Evolutionary conservation across 345 rosid species (phyloP).

Genomic region (Euphorbia lathyris): DNA sequence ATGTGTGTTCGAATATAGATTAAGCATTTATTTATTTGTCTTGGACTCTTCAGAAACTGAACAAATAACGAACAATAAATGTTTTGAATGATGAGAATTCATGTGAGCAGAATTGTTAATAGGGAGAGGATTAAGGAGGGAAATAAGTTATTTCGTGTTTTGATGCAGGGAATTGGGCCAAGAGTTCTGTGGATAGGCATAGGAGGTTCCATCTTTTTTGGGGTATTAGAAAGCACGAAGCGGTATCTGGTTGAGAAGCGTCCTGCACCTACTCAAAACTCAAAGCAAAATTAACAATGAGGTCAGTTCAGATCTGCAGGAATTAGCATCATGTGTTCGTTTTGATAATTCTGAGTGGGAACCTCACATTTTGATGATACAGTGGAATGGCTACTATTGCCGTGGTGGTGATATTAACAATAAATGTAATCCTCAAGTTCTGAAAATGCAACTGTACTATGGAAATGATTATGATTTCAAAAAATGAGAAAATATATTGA

Average conservation of each 20-base stretch:
- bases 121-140: no score
- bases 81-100: background rate
- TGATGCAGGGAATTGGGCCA: constrained; percentile 1
- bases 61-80: no score
- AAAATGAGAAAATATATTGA: no score
- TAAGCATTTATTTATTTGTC: no score
- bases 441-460: background rate
- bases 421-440: background rate
- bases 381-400: no score
- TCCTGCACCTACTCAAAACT: background rate
- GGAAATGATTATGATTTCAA: background rate
- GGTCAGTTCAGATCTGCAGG: background rate
- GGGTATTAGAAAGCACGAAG: constrained; percentile 84
- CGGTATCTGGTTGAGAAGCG: constrained; percentile 50
- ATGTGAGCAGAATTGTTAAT: background rate
- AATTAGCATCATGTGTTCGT: no score
- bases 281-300: constrained; percentile 10
- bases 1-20: no score
- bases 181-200: constrained; percentile 9
- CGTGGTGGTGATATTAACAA: no score
- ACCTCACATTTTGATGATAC: no score
- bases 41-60: no score
- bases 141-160: background rate
- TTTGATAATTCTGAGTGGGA: no score
- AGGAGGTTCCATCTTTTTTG: constrained; percentile 43